phyloP scores from a whole-genome alignment of 768 basidiomycete genomes.

The Rhodotorula diobovata region DNA sequence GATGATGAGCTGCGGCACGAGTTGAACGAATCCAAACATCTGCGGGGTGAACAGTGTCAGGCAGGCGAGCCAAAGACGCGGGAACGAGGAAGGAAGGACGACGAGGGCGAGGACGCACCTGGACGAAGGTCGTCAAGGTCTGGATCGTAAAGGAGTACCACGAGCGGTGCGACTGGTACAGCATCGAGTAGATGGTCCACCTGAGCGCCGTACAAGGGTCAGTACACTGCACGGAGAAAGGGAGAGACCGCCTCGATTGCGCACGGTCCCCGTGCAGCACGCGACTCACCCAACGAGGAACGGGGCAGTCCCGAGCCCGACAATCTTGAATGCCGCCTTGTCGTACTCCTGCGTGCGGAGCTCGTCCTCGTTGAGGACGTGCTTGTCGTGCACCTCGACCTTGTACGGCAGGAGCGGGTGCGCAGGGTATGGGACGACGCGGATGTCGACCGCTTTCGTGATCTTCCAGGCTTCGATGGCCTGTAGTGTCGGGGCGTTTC shows the following conservation, averaged over 20 bases:
- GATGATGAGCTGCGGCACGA: constrained; percentile 50
- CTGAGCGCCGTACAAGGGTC: background rate
- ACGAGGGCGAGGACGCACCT: background rate
- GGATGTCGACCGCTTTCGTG: constrained; percentile 74
- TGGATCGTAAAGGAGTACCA: constrained; percentile 92
- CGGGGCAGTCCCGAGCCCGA: constrained; percentile 83
- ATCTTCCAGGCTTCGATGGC: constrained; percentile 83
- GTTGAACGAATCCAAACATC: constrained; percentile 95
- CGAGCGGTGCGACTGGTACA: constrained; percentile 51
- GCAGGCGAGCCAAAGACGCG: constrained; percentile 49
- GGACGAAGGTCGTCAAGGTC: background rate
- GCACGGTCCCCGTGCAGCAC: too few species aligned
- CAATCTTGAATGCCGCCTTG: constrained; percentile 87
- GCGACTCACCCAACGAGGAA: constrained; percentile 56
- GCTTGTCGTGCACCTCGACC: constrained; percentile 86
- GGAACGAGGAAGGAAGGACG: constrained; percentile 55
- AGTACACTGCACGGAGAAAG: background rate
- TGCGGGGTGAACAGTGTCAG: constrained; percentile 54
- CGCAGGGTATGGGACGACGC: constrained; percentile 58
- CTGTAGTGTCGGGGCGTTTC: too few species aligned
- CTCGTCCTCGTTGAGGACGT: constrained; percentile 92
- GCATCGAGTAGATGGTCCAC: constrained; percentile 58
- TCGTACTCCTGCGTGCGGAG: constrained; percentile 97
- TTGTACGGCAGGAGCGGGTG: constrained; percentile 72
- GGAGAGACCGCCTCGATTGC: background rate